Percentiles rank a stretch among this genome's conserved stretches.
These are phyloP conservation scores for Komagataella ulmi DNA, from an alignment of 805 yeast genomes.

Conservation along the genomic window DNA sequence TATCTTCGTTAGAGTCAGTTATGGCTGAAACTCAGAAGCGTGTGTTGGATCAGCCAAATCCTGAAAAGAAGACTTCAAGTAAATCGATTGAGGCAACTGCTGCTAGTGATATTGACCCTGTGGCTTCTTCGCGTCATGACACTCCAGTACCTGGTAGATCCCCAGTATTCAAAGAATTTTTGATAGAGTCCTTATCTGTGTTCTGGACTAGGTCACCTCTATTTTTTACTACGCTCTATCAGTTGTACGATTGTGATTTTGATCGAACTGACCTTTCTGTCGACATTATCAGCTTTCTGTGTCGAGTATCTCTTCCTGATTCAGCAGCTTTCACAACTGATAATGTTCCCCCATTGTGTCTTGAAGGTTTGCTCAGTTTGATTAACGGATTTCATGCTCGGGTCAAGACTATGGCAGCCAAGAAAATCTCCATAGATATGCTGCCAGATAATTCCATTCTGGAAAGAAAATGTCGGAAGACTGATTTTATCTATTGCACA, in stretches of 20 bases:
- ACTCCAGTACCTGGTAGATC: not conserved
- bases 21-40: not conserved
- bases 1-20: not conserved
- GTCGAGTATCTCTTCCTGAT: constrained; percentile 75
- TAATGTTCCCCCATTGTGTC: constrained; percentile 84
- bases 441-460: constrained; percentile 16
- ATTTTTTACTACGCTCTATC: constrained; percentile 64
- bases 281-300: constrained; percentile 53
- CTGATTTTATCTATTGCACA: constrained; percentile 65
- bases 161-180: constrained; percentile 54
- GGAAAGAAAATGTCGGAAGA: constrained; percentile 40
- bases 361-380: constrained; percentile 73
- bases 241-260: constrained; percentile 82
- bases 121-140: constrained; percentile 6
- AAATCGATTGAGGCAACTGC: not conserved
- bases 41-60: not conserved
- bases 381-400: constrained; percentile 48
- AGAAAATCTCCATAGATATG: constrained; percentile 9
- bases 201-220: constrained; percentile 72
- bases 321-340: constrained; percentile 69
- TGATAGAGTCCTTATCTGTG: constrained; percentile 74
- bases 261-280: constrained; percentile 71
- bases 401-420: constrained; percentile 20
- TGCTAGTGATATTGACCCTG: constrained; percentile 8
- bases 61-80: not conserved